Percentiles rank a stretch among this genome's conserved stretches.
Evolutionary conservation across 2,329 filamentous ascomycete genomes (phyloP).

Genomic region (Chaetomium globosum): DNA sequence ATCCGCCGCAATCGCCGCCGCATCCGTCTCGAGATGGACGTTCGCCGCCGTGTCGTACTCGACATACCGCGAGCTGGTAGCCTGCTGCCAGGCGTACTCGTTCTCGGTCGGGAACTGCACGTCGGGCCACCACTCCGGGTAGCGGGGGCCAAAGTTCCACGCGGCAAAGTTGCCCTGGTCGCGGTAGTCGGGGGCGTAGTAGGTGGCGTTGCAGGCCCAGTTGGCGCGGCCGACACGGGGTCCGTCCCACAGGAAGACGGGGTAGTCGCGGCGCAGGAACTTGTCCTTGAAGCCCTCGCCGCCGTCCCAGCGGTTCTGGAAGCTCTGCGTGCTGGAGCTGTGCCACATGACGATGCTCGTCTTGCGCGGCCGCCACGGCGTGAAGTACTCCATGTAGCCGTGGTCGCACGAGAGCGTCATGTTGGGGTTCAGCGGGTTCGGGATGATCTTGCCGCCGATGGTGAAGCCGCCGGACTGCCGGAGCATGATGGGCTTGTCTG

Average conservation of each 20-base stretch:
- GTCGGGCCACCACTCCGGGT: slow-evolving; percentile 41
- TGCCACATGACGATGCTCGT: slow-evolving; percentile 47
- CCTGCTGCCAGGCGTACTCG: slow-evolving; percentile 42
- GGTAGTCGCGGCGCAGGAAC: slow-evolving; percentile 44
- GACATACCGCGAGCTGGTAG: slow-evolving; percentile 42
- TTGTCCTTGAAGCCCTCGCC: slow-evolving; percentile 47
- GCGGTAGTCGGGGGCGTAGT: slow-evolving; percentile 41
- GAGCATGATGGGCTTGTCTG: slow-evolving; percentile 36
- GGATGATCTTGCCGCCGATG: slow-evolving; percentile 41
- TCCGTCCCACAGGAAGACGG: slow-evolving; percentile 46
- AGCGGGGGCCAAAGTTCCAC: slow-evolving; percentile 45
- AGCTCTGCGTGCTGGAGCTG: slow-evolving; percentile 44
- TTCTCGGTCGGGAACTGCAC: slow-evolving; percentile 43
- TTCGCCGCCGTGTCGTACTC: slow-evolving; percentile 43
- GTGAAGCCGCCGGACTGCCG: slow-evolving; percentile 43
- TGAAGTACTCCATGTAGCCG: slow-evolving; percentile 47
- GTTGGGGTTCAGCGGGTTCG: slow-evolving; percentile 37
- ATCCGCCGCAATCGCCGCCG: slow-evolving; percentile 43
- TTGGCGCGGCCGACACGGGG: slow-evolving; percentile 44
- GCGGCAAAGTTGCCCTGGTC: slow-evolving; percentile 43
- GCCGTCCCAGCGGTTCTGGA: slow-evolving; percentile 46
- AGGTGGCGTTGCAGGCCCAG: slow-evolving; percentile 42
- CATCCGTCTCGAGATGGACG: slow-evolving; percentile 42
- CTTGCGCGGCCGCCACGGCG: slow-evolving; percentile 41
- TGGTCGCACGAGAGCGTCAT: slow-evolving; percentile 45